Evolutionary conservation across 1,284 basidiomycete species (phyloP), one percentile per base, ranked within the genome.

Genomic region (Meripilus lineatus): DNA sequence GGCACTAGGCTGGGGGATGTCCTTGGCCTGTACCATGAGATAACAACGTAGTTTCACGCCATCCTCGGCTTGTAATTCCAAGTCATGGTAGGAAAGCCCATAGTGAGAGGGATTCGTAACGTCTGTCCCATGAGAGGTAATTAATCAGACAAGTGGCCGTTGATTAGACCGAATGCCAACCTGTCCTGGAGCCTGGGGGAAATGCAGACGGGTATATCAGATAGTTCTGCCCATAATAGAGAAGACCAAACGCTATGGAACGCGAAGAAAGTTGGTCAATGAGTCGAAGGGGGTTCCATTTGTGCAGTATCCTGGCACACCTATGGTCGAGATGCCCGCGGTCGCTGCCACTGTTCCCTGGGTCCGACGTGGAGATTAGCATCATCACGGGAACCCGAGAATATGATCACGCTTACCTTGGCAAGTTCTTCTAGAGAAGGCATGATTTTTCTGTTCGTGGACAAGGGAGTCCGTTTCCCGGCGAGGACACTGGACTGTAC

Each of bases 141-240:
- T 21, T 25, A 15, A 18, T 38, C 25, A 21, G 22, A 10, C 15
- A 26, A 23, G 28, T 25, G n/a, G 18, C 39, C 34, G 44, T 3
- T 23, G 38, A 17, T 11, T 24, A 34, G 10, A 58, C 69, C 45
- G 24, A 11, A 18, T 21, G 39, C 61, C 38, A 46, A 89, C 89
- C 74, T 54, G 70, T 81, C 26, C 91, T 71, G n/a, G 90, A 90
- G 3, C 89, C 90, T 18, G 80, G 74, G 10, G 91, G 91, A 54
- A 87, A 85, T n/a, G 85, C 81, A 21, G 89, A 83, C 0, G 92
- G 93, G 60, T 95, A 95, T 59, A 95, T 93, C 41, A 95, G 71
- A 50, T 78, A 85, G 58, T 84, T 85, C 63, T 95, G 92, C 30
- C 87, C 87, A 56, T 89, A 93, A 58, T 84, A 90, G 25, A 90